Conservation (phyloP, 495 filamentous ascomycete genomes). For the Podospora pseudocomata region DNA sequence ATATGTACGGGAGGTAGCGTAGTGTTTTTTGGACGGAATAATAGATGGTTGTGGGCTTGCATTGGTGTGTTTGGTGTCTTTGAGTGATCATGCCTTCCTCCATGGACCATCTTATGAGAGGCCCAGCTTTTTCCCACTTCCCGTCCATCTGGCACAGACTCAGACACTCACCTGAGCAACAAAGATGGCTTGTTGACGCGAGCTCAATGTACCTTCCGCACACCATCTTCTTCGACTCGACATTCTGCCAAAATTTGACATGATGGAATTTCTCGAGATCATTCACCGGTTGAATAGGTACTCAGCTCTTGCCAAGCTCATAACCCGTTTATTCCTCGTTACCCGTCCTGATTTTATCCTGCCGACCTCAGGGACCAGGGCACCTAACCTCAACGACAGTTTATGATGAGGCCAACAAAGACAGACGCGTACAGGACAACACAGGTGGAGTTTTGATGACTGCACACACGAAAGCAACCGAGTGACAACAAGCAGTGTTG, state of each 20-base stretch:
- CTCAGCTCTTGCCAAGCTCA: neutral
- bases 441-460: neutral
- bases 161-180: neutral
- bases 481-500: neutral
- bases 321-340: neutral
- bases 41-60: neutral
- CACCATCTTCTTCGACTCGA: neutral
- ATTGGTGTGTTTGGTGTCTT: neutral
- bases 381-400: neutral
- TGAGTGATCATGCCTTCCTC: no score
- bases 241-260: neutral
- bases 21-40: neutral
- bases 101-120: no score
- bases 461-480: neutral
- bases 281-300: neutral
- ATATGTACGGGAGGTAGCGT: neutral
- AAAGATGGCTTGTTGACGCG: neutral
- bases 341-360: neutral
- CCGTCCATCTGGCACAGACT: neutral
- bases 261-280: neutral
- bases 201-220: neutral
- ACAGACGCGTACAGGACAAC: neutral
- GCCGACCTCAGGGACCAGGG: neutral
- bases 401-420: neutral
- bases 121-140: no score